phyloP scores from a whole-genome alignment of 1,284 basidiomycete species.

The Gymnopus androsaceus region DNA sequence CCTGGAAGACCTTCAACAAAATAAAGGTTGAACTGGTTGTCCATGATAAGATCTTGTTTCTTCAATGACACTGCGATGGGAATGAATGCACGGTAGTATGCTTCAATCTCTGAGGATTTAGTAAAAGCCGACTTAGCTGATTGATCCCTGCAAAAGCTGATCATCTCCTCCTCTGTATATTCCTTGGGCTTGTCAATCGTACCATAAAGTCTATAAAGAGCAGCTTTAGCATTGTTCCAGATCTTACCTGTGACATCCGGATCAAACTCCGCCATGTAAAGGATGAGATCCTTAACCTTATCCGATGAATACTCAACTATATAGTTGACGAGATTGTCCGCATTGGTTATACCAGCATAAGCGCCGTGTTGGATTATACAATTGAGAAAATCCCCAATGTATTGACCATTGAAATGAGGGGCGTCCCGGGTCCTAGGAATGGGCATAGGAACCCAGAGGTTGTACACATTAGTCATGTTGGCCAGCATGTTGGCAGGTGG shows the following conservation, averaged over 20 bases:
- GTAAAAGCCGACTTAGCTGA: background rate
- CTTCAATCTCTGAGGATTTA: background rate
- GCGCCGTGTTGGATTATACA: background rate
- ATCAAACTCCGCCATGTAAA: background rate
- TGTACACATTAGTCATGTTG: too few relatives aligned
- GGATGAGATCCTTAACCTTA: background rate
- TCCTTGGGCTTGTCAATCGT: background rate
- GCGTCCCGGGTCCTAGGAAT: background rate
- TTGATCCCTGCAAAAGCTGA: background rate
- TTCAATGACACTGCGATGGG: background rate
- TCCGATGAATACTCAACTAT: background rate
- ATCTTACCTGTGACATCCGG: background rate
- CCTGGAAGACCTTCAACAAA: background rate
- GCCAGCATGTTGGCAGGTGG: too few relatives aligned
- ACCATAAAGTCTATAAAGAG: background rate
- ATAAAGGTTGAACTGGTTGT: background rate
- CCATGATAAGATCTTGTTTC: background rate
- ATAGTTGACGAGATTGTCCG: background rate
- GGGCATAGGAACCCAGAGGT: background rate
- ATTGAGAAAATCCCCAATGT: background rate
- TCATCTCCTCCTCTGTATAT: background rate
- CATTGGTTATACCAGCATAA: background rate
- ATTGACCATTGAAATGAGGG: background rate
- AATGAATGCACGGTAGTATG: background rate
- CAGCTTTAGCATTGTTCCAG: background rate